phyloP scores from a whole-genome alignment of 805 yeast species.

The Metschnikowia borealis region DNA sequence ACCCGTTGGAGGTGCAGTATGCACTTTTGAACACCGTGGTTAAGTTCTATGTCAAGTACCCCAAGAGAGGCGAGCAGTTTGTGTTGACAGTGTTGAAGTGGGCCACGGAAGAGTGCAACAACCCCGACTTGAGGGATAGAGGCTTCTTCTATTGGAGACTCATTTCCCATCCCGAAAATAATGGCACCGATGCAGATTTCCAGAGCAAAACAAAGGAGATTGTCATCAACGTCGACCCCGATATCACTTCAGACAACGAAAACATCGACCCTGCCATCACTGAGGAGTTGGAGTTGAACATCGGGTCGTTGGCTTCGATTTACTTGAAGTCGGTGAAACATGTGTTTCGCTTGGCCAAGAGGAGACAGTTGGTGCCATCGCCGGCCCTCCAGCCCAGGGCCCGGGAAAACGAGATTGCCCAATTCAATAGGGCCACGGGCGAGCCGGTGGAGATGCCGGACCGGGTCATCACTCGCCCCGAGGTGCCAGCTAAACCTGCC shows the following conservation, averaged over 20 bases:
- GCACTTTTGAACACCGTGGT: conserved; percentile 70
- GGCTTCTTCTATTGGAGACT: conserved; percentile 86
- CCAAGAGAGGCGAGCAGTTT: conserved; percentile 50
- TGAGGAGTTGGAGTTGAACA: conserved; percentile 77
- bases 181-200: conserved; percentile 36
- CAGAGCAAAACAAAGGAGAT: conserved; percentile 41
- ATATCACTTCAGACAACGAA: conserved; percentile 63
- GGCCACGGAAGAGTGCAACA: conserved; percentile 70
- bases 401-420: neutral
- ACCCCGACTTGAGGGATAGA: conserved; percentile 84
- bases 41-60: conserved; percentile 58
- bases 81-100: conserved; percentile 57
- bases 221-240: conserved; percentile 59
- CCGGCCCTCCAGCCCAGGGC: conserved; percentile 34
- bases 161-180: conserved; percentile 37
- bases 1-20: conserved; percentile 69
- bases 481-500: neutral
- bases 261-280: conserved; percentile 63
- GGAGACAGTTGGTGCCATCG: conserved; percentile 46
- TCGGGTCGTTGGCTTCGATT: conserved; percentile 79
- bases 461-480: neutral
- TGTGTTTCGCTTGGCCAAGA: conserved; percentile 65
- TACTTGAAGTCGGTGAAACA: conserved; percentile 80
- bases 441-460: conserved; percentile 9
- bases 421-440: conserved; percentile 11